Evolutionary conservation across 2,329 filamentous ascomycete species (phyloP), one percentile per base, ranked within the genome.

Genomic region (Neofusicoccum parvum): DNA sequence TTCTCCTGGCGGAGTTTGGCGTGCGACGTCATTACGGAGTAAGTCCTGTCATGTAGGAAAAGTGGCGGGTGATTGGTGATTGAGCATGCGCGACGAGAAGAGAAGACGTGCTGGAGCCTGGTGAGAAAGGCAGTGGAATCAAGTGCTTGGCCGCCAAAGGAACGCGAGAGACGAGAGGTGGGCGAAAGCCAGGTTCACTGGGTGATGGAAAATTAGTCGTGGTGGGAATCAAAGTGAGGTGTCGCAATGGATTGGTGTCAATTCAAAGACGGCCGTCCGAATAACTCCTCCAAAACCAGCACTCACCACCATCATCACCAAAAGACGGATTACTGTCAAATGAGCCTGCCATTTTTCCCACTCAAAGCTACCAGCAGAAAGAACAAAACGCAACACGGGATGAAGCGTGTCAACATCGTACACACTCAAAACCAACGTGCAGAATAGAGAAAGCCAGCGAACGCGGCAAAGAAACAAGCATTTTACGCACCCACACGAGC

Each of bases 1-100:
- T 75, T 75, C 68, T 78, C 76, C 9, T 27, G 70, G 69, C 66
- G 70, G 46, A 1, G 43, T 23, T 50, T 65, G 36, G 2, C 17
- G 11, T 39, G 41, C 10, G 51, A 49, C 1, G 23, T 49, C 63
- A 65, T 65, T 9, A 15, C 23, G 43, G 5, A 14, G 53, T 34
- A 14, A 37, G 20, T 9, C 14, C 15, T 50, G 46, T n/a, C 14
- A 17, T 49, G 12, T 5, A 39, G 45, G 14, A 23, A n/a, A 10
- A 9, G 39, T 32, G 10, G 34, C 11, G 5, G 54, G 3, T 12
- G 36, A 32, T 32, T 32, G 27, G 6, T 5, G 27, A 32, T 5
- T 32, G 27, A 32, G 27, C 5, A 32, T 32, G 27, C 27, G 27
- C 6, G 5, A 7, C 27, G 6, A 7, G 27, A 32, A 32, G 27